Evolutionary conservation across 805 yeast genomes (phyloP).

Genomic region (Soucietia sequanensis): DNA sequence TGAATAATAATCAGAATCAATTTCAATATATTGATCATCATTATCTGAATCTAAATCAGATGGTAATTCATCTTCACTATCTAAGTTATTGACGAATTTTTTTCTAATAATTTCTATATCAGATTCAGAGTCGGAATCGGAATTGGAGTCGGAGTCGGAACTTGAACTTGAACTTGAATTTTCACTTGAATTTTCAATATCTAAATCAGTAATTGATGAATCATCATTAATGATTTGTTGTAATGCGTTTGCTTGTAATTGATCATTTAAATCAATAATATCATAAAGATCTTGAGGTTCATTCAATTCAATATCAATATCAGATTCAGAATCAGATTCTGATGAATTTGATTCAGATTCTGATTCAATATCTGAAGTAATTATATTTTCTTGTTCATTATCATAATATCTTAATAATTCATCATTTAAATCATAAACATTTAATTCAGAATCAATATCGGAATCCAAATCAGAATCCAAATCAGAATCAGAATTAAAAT

Average conservation of each 20-base stretch:
- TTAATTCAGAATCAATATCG: too few relatives aligned
- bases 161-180: conserved; percentile 5
- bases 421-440: conserved; percentile 28
- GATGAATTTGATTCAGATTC: conserved; percentile 12
- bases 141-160: conserved; percentile 15
- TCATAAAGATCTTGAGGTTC: conserved; percentile 33
- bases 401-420: conserved; percentile 29
- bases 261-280: conserved; percentile 38
- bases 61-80: conserved; percentile 26
- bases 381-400: conserved; percentile 20
- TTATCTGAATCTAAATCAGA: conserved; percentile 20
- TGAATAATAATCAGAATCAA: conserved; percentile 26
- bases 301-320: conserved; percentile 15
- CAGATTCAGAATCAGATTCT: conserved; percentile 8
- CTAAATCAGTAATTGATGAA: conserved; percentile 14
- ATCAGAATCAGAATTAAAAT: conserved; percentile 10
- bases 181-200: conserved; percentile 5
- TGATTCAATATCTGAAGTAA: conserved; percentile 15
- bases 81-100: conserved; percentile 32
- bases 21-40: conserved; percentile 29
- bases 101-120: conserved; percentile 36
- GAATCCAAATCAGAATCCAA: too few relatives aligned
- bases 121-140: conserved; percentile 26
- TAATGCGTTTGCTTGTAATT: conserved; percentile 34
- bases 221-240: conserved; percentile 14